Evolutionary conservation across 225 moss, liverwort and hornwort genomes (phyloP).

Genomic region (Pseudisothecium myosuroides): DNA sequence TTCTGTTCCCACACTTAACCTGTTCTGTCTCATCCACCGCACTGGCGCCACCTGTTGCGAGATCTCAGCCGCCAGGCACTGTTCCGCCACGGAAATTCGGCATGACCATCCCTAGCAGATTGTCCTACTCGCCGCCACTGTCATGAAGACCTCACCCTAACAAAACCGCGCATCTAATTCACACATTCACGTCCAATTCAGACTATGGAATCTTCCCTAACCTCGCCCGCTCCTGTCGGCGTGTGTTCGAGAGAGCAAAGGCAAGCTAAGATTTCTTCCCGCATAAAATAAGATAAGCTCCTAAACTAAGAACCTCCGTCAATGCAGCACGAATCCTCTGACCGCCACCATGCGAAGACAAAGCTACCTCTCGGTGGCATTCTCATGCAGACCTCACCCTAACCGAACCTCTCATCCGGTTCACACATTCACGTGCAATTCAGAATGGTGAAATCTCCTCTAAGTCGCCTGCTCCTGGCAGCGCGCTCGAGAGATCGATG

Average conservation of each 20-base stretch:
- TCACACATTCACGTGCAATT: neutral
- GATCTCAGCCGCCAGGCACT: slow-evolving; percentile 12
- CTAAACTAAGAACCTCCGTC: neutral
- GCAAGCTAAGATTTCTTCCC: neutral
- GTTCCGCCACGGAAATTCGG: neutral
- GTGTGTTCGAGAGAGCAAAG: neutral
- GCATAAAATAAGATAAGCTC: neutral
- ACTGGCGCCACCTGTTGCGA: neutral
- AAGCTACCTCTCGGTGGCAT: neutral
- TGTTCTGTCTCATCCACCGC: neutral
- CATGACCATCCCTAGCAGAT: neutral
- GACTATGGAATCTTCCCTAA: neutral
- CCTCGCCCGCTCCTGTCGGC: neutral
- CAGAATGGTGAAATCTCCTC: neutral
- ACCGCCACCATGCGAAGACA: neutral
- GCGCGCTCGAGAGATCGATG: neutral
- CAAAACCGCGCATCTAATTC: neutral
- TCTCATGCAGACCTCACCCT: neutral
- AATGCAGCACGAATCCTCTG: neutral
- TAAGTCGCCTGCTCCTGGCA: neutral
- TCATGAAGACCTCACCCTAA: neutral
- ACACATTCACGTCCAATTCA: neutral
- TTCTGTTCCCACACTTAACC: neutral
- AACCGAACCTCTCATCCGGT: neutral
- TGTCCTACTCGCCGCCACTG: neutral